Percentiles rank a stretch among this genome's conserved stretches.
phyloP scores from a whole-genome alignment of 768 basidiomycete species.

The Serendipita vermifera region DNA sequence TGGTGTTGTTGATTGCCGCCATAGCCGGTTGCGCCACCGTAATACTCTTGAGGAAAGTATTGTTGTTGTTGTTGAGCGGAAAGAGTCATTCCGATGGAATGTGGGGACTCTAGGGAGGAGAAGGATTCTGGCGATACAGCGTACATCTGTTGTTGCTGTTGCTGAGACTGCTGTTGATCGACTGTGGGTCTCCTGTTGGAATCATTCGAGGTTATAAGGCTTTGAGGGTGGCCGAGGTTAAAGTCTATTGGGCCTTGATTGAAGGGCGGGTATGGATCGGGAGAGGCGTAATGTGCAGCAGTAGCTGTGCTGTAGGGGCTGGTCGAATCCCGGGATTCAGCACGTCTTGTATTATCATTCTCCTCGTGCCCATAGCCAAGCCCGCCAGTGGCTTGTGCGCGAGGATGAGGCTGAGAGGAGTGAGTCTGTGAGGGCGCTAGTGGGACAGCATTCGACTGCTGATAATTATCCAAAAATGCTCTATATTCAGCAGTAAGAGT shows the following conservation, averaged over 20 bases:
- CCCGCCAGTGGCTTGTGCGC: too few species aligned
- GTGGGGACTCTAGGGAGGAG: neutral
- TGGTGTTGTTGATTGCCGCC: neutral
- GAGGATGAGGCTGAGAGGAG: too few species aligned
- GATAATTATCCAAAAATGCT: conserved; percentile 4
- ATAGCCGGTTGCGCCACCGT: too few species aligned
- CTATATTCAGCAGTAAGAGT: neutral
- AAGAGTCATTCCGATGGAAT: neutral
- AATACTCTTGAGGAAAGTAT: neutral
- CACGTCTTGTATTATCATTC: too few species aligned
- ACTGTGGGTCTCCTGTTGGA: neutral
- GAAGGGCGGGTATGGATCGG: neutral
- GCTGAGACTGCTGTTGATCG: neutral
- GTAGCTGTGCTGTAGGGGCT: neutral
- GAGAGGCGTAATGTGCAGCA: neutral
- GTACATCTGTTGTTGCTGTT: too few species aligned
- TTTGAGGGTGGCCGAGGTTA: neutral
- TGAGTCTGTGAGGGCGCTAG: too few species aligned
- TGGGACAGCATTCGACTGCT: too few species aligned
- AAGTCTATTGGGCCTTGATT: neutral
- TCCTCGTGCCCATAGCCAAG: too few species aligned
- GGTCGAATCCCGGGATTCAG: conserved; percentile 3
- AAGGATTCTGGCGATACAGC: conserved; percentile 1
- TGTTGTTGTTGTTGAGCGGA: neutral
- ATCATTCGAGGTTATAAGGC: neutral